Evolutionary conservation across 208 protist genomes (phyloP).

Genomic region (Paratrypanosoma confusum): DNA sequence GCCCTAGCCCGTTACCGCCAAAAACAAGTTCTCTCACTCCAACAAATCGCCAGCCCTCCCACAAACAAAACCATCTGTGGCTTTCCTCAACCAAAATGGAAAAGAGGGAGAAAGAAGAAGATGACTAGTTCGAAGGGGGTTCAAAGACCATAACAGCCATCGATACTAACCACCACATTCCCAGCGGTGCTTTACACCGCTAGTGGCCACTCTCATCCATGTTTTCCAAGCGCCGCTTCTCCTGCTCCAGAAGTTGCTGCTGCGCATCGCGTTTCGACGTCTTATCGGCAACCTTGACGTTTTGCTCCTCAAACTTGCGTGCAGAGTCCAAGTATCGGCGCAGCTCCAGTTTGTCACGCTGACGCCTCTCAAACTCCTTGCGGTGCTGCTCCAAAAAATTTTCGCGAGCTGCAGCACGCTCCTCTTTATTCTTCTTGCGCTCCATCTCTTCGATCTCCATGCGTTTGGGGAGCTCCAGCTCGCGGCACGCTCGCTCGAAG

Average conservation of each 20-base stretch:
- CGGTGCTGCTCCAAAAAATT: conserved; percentile 72
- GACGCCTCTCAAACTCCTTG: conserved; percentile 64
- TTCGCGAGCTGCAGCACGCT: conserved; percentile 34
- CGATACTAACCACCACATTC: no score
- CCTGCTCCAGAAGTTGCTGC: conserved; percentile 49
- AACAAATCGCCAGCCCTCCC: no score
- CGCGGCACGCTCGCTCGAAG: conserved; percentile 57
- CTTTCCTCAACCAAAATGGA: no score
- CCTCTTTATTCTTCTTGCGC: conserved; percentile 34
- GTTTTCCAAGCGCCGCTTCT: conserved; percentile 54
- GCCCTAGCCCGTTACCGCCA: no score
- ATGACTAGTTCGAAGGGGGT: no score
- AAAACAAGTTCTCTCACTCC: no score
- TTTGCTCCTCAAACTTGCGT: conserved; percentile 39
- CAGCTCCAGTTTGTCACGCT: conserved; percentile 43
- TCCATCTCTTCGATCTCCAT: conserved; percentile 34
- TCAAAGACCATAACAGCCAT: no score
- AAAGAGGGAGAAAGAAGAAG: no score
- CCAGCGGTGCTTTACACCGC: no score
- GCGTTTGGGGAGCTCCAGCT: conserved; percentile 58
- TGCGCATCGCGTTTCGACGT: conserved; percentile 70
- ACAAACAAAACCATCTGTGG: no score
- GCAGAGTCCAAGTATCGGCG: conserved; percentile 50
- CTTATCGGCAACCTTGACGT: conserved; percentile 28
- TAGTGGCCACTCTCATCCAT: no score